Evolutionary conservation across 2,329 filamentous ascomycete species (phyloP), one percentile per base, ranked within the genome.

Genomic region (Arthrobotrys sphaeroides): DNA sequence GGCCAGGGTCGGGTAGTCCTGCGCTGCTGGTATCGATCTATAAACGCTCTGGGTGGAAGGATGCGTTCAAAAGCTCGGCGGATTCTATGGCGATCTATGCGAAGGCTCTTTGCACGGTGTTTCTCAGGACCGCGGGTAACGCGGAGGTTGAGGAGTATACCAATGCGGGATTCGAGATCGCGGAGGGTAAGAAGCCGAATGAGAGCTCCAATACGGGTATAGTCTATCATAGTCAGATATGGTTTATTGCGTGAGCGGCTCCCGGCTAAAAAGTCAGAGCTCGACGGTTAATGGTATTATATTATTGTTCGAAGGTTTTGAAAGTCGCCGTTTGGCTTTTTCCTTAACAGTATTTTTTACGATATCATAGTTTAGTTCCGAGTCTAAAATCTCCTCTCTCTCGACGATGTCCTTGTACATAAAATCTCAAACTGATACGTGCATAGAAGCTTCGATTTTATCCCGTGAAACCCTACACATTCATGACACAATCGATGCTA

Each of bases 151-250:
- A 72, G 33, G 16, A 31, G 13, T 72, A 72, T 43, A 47, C 62
- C 12, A 59, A 57, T 22, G 36, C 33, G 4, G 67, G 59, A 12
- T 40, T 59, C 20, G 67, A 72, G 24, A 12, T 72, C n/a, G 67
- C 59, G 2, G 12, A 59, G 33, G 67, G 59, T 3, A 57, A 57
- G 36, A 72, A 72, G 47, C 67, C 67, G 5, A 72, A 72, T 64
- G 67, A 72, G 20, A 72, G 67, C 36, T 36, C 55, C 16, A 64
- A 31, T 10, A 64, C 67, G 7, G 64, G 16, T 7, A 62, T 59
- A 10, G 42, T 65, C 1, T 72, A 65, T 24, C 28, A 24, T 2
- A 57, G 24, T 3, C 67, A 72, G n/a, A 72, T 65, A 57, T 72
- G 67, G 67, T 64, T 64, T 38, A 51, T 72, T 42, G 67, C 42